Percentiles rank a stretch among this genome's conserved stretches.
These are phyloP conservation scores for Cryphonectria japonica DNA, from an alignment of 2,329 filamentous ascomycete genomes.

Conservation along the genomic window DNA sequence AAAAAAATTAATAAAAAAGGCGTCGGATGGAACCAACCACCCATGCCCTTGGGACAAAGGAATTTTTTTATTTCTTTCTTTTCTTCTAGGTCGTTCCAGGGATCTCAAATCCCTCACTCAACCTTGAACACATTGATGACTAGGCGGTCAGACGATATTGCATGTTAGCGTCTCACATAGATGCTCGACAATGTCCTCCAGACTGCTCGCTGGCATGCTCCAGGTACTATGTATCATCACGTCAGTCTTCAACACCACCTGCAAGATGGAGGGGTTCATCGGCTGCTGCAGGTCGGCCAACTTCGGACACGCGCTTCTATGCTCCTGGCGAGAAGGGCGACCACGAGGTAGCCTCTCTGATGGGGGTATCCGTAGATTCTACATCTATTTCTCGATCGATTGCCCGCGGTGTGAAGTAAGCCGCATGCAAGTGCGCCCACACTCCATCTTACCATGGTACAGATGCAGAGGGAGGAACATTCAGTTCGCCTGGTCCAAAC, in stretches of 20 bases:
- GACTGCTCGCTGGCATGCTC: neutral
- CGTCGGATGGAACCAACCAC: neutral
- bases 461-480: neutral
- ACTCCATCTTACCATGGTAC: neutral
- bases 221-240: neutral
- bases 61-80: neutral
- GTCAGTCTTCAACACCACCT: neutral
- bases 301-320: neutral
- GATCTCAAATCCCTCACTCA: slow-evolving; percentile 7
- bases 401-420: neutral
- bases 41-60: neutral
- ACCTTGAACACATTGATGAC: neutral
- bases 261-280: neutral
- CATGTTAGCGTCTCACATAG: neutral
- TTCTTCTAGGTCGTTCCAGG: neutral
- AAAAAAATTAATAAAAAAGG: neutral
- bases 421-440: neutral
- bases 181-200: neutral
- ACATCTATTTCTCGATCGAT: neutral
- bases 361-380: neutral
- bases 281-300: neutral
- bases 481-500: neutral
- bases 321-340: neutral
- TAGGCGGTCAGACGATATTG: neutral
- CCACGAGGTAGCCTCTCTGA: neutral